Conservation (phyloP, 192 early-diverging fungal genomes). For the Coemansia furcata region DNA sequence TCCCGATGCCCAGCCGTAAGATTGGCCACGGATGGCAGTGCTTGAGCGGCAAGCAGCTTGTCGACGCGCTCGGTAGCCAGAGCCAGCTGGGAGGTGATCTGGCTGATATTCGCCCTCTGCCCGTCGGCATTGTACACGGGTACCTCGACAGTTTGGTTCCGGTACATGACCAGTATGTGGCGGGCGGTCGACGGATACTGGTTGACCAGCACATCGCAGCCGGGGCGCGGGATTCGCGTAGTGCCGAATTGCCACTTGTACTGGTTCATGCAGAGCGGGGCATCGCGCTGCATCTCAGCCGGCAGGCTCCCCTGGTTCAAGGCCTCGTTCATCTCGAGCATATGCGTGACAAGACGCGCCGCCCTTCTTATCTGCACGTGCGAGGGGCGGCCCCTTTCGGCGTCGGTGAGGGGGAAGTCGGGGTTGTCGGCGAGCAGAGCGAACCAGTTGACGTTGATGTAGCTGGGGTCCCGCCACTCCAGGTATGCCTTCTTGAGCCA, state of each 20-base stretch:
- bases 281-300: constrained; percentile 65
- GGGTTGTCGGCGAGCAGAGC: constrained; percentile 66
- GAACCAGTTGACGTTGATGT: constrained; percentile 94
- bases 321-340: constrained; percentile 73
- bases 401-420: constrained; percentile 35
- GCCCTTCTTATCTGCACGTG: constrained; percentile 76
- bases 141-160: constrained; percentile 83
- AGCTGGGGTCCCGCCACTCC: constrained; percentile 77
- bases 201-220: constrained; percentile 67
- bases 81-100: constrained; percentile 42
- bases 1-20: constrained; percentile 83
- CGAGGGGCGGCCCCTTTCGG: constrained; percentile 56
- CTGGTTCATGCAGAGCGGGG: constrained; percentile 94
- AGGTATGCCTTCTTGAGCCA: constrained; percentile 82
- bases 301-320: constrained; percentile 66
- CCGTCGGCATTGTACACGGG: constrained; percentile 70
- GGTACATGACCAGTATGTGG: constrained; percentile 83
- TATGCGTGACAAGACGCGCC: constrained; percentile 65
- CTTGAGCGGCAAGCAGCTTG: background rate
- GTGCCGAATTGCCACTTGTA: constrained; percentile 84
- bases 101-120: constrained; percentile 56
- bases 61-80: constrained; percentile 21
- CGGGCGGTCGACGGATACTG: constrained; percentile 69
- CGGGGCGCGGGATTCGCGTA: constrained; percentile 66
- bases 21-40: constrained; percentile 56